A percentile compares a stretch with the other conserved stretches of the same genome.
Evolutionary conservation across 2,329 filamentous ascomycete species (phyloP).

Genomic region (Acephala macrosclerotiorum): DNA sequence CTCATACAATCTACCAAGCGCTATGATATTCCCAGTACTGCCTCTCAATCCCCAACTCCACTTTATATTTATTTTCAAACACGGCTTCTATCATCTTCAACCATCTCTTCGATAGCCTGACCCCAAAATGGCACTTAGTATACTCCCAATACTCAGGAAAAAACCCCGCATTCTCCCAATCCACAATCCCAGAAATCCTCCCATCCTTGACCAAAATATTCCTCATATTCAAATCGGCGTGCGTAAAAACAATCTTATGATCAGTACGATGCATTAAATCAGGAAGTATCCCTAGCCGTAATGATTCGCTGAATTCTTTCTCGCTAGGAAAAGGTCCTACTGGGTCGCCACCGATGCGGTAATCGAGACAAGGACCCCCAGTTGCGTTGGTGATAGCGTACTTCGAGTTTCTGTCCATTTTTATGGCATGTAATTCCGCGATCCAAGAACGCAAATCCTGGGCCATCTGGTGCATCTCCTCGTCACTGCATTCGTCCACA

Average conservation of each 20-base stretch:
- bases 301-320: slow-evolving; percentile 22
- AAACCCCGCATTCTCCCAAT: slow-evolving; percentile 50
- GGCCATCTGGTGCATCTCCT: slow-evolving; percentile 23
- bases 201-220: slow-evolving; percentile 53
- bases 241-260: slow-evolving; percentile 51
- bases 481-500: slow-evolving; percentile 21
- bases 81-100: slow-evolving; percentile 23
- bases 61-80: slow-evolving; percentile 25
- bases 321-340: slow-evolving; percentile 24
- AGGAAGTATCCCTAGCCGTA: slow-evolving; percentile 16
- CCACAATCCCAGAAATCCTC: slow-evolving; percentile 49
- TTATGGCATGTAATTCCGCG: slow-evolving; percentile 21
- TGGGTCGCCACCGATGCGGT: slow-evolving; percentile 21
- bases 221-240: slow-evolving; percentile 55
- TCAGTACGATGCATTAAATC: slow-evolving; percentile 20
- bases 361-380: slow-evolving; percentile 24
- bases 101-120: slow-evolving; percentile 24
- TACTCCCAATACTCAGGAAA: slow-evolving; percentile 51
- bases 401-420: slow-evolving; percentile 9
- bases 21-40: slow-evolving; percentile 22
- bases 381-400: slow-evolving; percentile 21
- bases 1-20: not conserved
- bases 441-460: slow-evolving; percentile 24
- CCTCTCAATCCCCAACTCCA: slow-evolving; percentile 24
- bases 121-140: slow-evolving; percentile 34